Conservation (phyloP, 2,329 filamentous ascomycete genomes). For the Scedosporium dehoogii region DNA sequence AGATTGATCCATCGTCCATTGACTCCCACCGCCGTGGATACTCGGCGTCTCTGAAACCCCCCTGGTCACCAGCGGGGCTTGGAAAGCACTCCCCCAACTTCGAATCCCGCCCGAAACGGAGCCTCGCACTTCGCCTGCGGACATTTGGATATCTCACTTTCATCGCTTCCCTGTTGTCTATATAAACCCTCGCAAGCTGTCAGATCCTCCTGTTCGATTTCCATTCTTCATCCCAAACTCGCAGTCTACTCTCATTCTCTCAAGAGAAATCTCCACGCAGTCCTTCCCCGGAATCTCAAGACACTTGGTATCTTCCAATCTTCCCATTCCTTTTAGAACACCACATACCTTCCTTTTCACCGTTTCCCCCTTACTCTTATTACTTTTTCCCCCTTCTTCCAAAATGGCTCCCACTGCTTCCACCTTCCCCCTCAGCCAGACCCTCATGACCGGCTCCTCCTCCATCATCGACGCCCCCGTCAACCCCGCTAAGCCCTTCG, state of each 20-base stretch:
- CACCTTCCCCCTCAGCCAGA: slow-evolving; percentile 8
- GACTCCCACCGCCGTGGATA: background rate
- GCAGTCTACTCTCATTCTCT: too few relatives aligned
- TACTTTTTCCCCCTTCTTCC: background rate
- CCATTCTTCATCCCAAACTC: background rate
- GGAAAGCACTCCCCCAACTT: background rate
- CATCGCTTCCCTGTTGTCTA: background rate
- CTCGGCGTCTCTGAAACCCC: background rate
- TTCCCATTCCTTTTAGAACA: background rate
- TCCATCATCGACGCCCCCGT: slow-evolving; percentile 11
- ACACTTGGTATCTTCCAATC: background rate
- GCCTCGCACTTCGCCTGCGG: background rate
- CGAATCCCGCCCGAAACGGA: background rate
- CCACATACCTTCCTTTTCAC: background rate
- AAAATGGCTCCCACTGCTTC: slow-evolving; percentile 11
- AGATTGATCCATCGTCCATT: too few relatives aligned
- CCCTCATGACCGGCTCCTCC: background rate
- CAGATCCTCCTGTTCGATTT: background rate
- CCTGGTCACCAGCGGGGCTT: background rate
- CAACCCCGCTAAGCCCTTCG: slow-evolving; percentile 27
- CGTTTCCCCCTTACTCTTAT: background rate
- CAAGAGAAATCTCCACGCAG: too few relatives aligned
- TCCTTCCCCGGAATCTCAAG: background rate
- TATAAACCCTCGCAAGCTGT: background rate
- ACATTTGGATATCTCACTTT: background rate